Base-by-base conservation (phyloP, 495 filamentous ascomycete species). In the Penicillium egyptiacum region DNA sequence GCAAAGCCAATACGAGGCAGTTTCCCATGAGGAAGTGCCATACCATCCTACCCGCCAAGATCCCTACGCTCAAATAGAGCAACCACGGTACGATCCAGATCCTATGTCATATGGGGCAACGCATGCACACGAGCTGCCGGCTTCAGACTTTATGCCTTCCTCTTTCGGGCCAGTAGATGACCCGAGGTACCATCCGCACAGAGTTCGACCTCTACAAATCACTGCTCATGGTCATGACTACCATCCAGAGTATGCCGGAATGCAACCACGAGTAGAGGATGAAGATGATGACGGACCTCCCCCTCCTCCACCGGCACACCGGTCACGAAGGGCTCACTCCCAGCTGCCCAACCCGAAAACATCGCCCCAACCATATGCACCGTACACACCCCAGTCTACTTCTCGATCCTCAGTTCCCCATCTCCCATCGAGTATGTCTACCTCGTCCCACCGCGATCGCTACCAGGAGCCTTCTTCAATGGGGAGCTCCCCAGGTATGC, bases 181-280 rank as follows among this genome's bases (percentile, higher is more conserved):
- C 14, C 48, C 31, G 41, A 57, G 62, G 14, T 72, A 74, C 50
- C 66, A 64, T 17, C 54, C 56, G 5, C 71, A 63, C 42, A 50
- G 42, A 8, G 50, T 47, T 26, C 54, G 58, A n/a, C 58, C 66
- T 16, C 48, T 69, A 42, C 67, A 72, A 58, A 43, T 67, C 57
- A 48, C 56, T 42, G 26, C 61, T 44, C 58, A 59, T 40, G 66
- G 55, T 17, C 69, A 72, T 25, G 57, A 61, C 12, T 69, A 69
- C 50, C 75, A 75, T 42, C 65, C 72, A 5, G 67, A 75, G 41
- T 77, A 78, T 57, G 76, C 78, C 37, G 74, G 76, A 16, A 86
- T 88, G 86, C 86, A 88, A 56, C 83, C 85, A 22, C 83, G 80
- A 5, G 86, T 88, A 43, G 86, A 88, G 62, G 86, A 88, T 66